Evolutionary conservation across 2,329 filamentous ascomycete genomes (phyloP).

Genomic region (Monosporascus cannonballus): DNA sequence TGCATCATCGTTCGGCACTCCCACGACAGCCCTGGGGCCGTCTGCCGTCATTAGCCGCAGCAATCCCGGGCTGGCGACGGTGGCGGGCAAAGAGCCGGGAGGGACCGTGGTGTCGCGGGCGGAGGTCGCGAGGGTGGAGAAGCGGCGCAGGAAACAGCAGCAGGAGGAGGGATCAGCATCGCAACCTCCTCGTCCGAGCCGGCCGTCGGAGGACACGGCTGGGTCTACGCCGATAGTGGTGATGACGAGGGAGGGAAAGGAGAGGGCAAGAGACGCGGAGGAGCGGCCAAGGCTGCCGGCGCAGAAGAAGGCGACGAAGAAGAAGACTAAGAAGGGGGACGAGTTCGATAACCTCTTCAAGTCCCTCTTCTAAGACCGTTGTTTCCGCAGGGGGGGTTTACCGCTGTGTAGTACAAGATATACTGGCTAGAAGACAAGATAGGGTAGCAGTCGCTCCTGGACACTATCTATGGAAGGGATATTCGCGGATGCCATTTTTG

Average conservation of each 20-base stretch:
- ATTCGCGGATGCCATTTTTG: too few species aligned
- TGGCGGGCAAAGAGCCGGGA: background rate
- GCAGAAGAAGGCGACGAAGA: conserved; percentile 43
- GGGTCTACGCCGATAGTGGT: conserved; percentile 1
- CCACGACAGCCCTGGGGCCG: background rate
- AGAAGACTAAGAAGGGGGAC: conserved; percentile 51
- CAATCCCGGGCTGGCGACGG: background rate
- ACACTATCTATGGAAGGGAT: too few species aligned
- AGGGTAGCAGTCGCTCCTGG: too few species aligned
- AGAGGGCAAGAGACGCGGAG: conserved; percentile 10
- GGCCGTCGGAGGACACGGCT: background rate
- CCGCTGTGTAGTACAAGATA: too few species aligned
- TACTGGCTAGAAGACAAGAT: too few species aligned
- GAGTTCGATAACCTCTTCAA: conserved; percentile 71
- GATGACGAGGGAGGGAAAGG: conserved; percentile 27
- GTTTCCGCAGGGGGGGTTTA: too few species aligned
- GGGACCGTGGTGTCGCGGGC: conserved; percentile 20
- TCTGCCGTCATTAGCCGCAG: background rate
- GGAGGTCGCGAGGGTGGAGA: conserved; percentile 16
- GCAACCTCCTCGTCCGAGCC: background rate
- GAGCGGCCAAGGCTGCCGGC: conserved; percentile 7
- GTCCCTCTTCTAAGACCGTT: conserved; percentile 38
- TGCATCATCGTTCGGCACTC: background rate
- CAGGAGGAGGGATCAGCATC: too few species aligned
- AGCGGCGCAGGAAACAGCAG: conserved; percentile 4